phyloP scores from a whole-genome alignment of 208 protist species.

The Trichomonas tenax region DNA sequence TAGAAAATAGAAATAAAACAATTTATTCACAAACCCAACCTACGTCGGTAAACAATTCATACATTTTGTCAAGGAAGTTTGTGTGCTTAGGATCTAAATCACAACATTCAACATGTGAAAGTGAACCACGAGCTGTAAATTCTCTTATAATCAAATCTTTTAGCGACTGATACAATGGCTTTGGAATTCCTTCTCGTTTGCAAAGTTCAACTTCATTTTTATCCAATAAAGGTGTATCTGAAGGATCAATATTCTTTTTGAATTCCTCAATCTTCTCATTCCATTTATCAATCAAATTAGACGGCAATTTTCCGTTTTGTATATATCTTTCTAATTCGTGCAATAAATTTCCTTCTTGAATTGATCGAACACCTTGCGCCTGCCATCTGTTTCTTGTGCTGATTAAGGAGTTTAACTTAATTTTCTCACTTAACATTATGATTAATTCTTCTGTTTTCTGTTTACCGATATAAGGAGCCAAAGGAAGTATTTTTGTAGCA shows the following conservation, averaged over 20 bases:
- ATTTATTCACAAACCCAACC: slow-evolving; percentile 5
- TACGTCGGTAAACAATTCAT: neutral
- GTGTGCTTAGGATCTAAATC: neutral
- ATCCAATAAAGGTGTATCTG: neutral
- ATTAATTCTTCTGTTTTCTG: neutral
- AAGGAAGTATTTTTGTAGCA: neutral
- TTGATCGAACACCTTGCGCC: neutral
- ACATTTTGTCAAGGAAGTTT: neutral
- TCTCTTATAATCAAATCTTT: slow-evolving; percentile 11
- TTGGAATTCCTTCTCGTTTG: neutral
- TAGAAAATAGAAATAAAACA: neutral
- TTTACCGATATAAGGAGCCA: neutral
- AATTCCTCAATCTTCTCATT: neutral
- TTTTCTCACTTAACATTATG: neutral
- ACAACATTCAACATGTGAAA: neutral
- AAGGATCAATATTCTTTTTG: neutral
- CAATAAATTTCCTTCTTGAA: neutral
- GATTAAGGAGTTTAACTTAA: neutral
- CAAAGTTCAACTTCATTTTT: neutral
- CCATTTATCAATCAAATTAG: neutral
- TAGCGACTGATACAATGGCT: neutral
- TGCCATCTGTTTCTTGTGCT: neutral
- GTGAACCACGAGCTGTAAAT: neutral
- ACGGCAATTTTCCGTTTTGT: neutral
- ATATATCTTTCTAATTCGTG: neutral